Evolutionary conservation across 805 yeast species (phyloP), one percentile per base, ranked within the genome.

Genomic region (Myxozyma neglecta): DNA sequence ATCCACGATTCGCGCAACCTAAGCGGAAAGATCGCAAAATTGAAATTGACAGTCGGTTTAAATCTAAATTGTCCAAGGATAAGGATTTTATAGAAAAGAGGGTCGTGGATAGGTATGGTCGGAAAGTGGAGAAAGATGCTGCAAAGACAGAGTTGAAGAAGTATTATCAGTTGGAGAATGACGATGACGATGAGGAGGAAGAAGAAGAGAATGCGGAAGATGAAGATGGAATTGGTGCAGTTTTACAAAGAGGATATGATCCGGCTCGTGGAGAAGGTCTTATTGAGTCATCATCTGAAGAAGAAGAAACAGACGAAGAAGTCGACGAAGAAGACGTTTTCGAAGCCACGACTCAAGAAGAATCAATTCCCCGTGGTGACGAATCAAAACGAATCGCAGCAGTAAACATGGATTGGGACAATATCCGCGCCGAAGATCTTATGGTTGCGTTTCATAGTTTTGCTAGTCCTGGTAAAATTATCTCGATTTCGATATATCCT

Each of bases 381-480:
- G 96, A 97, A 36, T 80, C 96, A 0, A 78, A 77, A 39, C 79
- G 89, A 6, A 79, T 94, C 70, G 99, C 99, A 0, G 97, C 87
- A 1, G 98, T 94, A 36, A 94, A 94, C 71, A 79, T 94, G 82
- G 99, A 94, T 72, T 94, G 99, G 99, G 99, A 94, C 70, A 89
- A 94, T 71, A 81, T 94, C n/a, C 82, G 84, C 50, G 88, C 98
- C 0, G 83, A 84, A 3, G 98, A 94, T 72, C 77, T 93, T 65
- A 83, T 89, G 87, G 96, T 96, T 4, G 87, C 98, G 0, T 90
- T 93, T 70, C 77, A 85, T 7, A 85, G 96, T 58, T 94, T 93
- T 76, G 86, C 89, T 24, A 75, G 83, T 24, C 85, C 82, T 40
- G 96, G 96, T 1, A 77, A 78, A 49, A 87, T 93, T 57, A 73